These are phyloP conservation scores for Globisporangium megalacanthum DNA, from an alignment of 352 stramenopile genomes.

Conservation along the genomic window DNA sequence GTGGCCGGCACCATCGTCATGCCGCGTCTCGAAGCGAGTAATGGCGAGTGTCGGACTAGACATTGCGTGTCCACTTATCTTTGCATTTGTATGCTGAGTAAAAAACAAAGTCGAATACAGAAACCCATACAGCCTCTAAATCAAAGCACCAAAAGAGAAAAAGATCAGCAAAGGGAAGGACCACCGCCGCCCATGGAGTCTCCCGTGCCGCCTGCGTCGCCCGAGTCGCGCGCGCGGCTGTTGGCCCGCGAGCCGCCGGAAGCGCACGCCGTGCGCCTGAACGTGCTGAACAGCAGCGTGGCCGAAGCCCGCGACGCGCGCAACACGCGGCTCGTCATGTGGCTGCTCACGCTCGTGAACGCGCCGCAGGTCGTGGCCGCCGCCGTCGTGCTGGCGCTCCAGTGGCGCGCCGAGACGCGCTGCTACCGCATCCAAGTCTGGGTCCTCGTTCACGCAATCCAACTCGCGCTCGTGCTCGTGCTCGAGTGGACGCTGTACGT, in stretches of 20 bases:
- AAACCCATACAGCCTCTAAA: no score
- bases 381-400: constrained; percentile 48
- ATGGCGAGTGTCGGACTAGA: no score
- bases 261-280: constrained; percentile 73
- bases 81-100: no score
- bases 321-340: constrained; percentile 79
- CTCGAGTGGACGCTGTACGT: constrained; percentile 80
- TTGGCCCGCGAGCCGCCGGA: constrained; percentile 33
- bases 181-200: background rate
- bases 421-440: constrained; percentile 84
- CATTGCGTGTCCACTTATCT: no score
- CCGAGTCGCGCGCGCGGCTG: constrained; percentile 26
- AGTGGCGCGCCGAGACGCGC: constrained; percentile 63
- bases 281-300: constrained; percentile 81
- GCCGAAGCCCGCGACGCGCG: constrained; percentile 73
- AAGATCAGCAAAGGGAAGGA: no score
- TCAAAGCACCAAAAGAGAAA: no score
- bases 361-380: constrained; percentile 67
- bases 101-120: no score
- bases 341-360: constrained; percentile 70
- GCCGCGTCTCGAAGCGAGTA: no score
- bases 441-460: constrained; percentile 70
- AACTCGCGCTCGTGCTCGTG: constrained; percentile 57
- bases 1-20: no score
- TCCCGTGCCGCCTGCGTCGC: constrained; percentile 2